These are phyloP conservation scores for Trichoderma asperellum DNA, from an alignment of 2,329 filamentous ascomycete species.

Conservation along the genomic window DNA sequence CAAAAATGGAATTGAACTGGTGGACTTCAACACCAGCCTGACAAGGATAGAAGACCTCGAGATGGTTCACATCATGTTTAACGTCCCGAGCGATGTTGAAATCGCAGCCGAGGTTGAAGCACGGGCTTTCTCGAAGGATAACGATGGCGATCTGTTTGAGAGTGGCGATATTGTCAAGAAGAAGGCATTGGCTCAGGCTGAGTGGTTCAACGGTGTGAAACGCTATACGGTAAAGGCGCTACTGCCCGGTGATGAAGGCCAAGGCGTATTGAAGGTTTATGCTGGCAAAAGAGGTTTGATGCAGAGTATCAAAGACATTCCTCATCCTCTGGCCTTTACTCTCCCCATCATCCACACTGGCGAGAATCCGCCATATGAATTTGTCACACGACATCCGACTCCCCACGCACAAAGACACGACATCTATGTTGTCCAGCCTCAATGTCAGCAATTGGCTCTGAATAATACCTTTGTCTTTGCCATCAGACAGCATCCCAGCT, in stretches of 20 bases:
- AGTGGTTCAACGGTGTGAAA: conserved; percentile 87
- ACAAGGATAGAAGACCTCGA: conserved; percentile 88
- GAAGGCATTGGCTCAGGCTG: conserved; percentile 84
- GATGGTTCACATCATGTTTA: conserved; percentile 86
- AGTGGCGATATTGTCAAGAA: conserved; percentile 86
- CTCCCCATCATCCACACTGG: conserved; percentile 90
- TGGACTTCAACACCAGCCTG: conserved; percentile 88
- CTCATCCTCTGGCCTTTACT: conserved; percentile 85
- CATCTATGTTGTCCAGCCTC: conserved; percentile 94
- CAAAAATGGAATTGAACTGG: conserved; percentile 75
- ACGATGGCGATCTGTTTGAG: conserved; percentile 91
- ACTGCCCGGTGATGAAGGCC: conserved; percentile 87
- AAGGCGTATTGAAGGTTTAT: conserved; percentile 86
- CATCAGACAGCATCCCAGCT: conserved; percentile 85
- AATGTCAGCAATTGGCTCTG: conserved; percentile 82
- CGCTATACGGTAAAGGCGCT: conserved; percentile 92
- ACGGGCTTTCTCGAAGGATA: conserved; percentile 76
- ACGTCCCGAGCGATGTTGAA: conserved; percentile 87
- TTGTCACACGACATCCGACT: conserved; percentile 89
- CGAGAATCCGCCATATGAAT: conserved; percentile 92
- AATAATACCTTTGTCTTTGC: conserved; percentile 99
- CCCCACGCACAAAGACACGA: conserved; percentile 97
- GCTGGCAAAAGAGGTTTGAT: conserved; percentile 93
- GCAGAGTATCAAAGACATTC: conserved; percentile 96
- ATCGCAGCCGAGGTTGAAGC: conserved; percentile 91